Conservation (phyloP, 2,329 filamentous ascomycete species). For the Anthostomella pinea region DNA sequence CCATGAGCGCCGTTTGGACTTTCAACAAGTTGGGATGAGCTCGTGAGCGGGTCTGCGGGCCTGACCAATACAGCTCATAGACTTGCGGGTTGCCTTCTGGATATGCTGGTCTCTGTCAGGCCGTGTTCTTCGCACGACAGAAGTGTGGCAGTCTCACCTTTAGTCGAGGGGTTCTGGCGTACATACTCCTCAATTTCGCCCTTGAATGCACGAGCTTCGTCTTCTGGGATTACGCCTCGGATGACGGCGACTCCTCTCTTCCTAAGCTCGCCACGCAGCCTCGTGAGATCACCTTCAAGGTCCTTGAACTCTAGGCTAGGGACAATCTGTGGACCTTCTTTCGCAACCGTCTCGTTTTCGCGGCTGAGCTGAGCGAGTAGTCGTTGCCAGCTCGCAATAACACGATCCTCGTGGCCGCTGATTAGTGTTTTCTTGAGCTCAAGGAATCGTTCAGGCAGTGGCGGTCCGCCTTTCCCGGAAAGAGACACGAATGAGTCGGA, state of each 20-base stretch:
- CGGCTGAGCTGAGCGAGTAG: constrained; percentile 42
- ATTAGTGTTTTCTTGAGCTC: constrained; percentile 54
- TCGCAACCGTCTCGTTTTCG: constrained; percentile 48
- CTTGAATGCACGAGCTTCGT: constrained; percentile 64
- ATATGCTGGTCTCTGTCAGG: constrained; percentile 48
- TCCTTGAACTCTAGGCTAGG: constrained; percentile 50
- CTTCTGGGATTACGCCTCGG: constrained; percentile 60
- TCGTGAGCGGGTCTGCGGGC: constrained; percentile 65
- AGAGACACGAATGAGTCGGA: constrained; percentile 61
- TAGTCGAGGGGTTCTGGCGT: constrained; percentile 57
- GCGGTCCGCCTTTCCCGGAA: constrained; percentile 42
- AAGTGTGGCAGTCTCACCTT: constrained; percentile 35
- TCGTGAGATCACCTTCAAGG: constrained; percentile 38
- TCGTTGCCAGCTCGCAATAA: constrained; percentile 48
- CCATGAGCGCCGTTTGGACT: constrained; percentile 61
- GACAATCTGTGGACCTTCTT: constrained; percentile 45
- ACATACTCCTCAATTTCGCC: constrained; percentile 64
- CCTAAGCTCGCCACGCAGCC: constrained; percentile 47
- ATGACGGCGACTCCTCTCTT: constrained; percentile 64
- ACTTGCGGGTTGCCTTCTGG: constrained; percentile 66
- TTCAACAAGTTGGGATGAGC: constrained; percentile 61
- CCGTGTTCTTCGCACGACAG: constrained; percentile 1
- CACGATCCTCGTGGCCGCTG: constrained; percentile 44
- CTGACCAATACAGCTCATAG: constrained; percentile 74
- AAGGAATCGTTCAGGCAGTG: constrained; percentile 55